These are phyloP conservation scores for Cyberlindnera maritima DNA, from an alignment of 805 yeast species.

Conservation along the genomic window DNA sequence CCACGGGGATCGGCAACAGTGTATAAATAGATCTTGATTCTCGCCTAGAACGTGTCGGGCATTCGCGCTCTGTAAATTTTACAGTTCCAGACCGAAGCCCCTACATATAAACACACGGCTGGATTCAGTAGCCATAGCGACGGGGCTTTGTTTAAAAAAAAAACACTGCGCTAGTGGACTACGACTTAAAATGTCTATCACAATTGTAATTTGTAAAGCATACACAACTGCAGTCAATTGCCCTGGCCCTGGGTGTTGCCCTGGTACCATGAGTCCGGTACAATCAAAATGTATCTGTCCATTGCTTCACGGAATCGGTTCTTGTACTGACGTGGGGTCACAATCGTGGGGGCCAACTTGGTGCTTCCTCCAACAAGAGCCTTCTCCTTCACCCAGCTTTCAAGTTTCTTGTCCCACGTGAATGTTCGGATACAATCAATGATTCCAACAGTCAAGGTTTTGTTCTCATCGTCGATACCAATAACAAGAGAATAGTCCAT, in stretches of 20 bases:
- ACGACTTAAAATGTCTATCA: no score
- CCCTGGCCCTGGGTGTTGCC: constrained; percentile 18
- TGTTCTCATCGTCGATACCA: constrained; percentile 74
- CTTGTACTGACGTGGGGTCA: constrained; percentile 94
- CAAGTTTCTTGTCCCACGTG: constrained; percentile 98
- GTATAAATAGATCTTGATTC: no score
- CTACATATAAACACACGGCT: no score
- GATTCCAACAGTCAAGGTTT: constrained; percentile 84
- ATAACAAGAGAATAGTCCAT: constrained; percentile 97
- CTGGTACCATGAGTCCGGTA: constrained; percentile 67
- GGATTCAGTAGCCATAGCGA: neutral
- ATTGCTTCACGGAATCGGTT: constrained; percentile 94
- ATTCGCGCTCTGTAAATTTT: no score
- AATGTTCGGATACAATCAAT: constrained; percentile 92
- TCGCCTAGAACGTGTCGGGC: no score
- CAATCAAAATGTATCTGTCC: constrained; percentile 93
- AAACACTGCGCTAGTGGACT: no score
- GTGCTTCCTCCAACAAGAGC: constrained; percentile 85
- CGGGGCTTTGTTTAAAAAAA: no score
- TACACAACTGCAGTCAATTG: neutral
- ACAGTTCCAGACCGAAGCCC: no score
- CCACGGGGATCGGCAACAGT: no score
- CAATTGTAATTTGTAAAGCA: no score
- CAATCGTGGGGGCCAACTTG: constrained; percentile 87
- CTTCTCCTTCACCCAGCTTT: constrained; percentile 97